phyloP scores from a whole-genome alignment of 23 red algal species.

The Chondrus crispus region DNA sequence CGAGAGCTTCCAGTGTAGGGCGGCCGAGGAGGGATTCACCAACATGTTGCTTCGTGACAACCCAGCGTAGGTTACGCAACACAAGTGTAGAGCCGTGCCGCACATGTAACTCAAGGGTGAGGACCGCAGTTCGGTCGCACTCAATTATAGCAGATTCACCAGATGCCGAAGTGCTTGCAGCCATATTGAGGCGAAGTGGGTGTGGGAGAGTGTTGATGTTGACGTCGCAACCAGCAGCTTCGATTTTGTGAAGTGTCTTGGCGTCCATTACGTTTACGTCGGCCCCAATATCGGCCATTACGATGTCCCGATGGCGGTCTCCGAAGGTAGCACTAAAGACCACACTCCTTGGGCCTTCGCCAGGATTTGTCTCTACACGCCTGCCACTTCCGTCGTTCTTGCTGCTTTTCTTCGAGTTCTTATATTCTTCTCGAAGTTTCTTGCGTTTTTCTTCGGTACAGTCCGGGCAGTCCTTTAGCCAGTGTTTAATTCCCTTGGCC shows the following conservation, averaged over 20 bases:
- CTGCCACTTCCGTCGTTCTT: no score
- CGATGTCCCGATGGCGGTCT: no score
- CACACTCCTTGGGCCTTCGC: background rate
- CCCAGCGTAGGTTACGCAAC: background rate
- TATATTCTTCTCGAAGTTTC: background rate
- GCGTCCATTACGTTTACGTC: slow-evolving; percentile 7
- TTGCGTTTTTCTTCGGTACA: background rate
- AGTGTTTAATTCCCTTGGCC: no score
- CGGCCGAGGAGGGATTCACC: background rate
- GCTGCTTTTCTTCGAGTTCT: background rate
- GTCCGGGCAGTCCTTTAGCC: background rate
- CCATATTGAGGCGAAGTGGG: no score
- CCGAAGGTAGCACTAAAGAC: background rate
- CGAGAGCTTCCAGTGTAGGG: background rate
- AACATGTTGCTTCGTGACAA: background rate
- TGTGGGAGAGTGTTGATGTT: no score
- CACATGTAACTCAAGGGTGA: background rate
- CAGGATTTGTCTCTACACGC: no score
- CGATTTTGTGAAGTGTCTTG: no score
- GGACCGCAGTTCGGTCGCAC: no score
- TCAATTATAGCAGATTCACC: no score
- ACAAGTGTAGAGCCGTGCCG: background rate
- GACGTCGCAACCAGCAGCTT: no score
- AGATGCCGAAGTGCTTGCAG: no score
- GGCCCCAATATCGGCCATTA: background rate